phyloP scores from a whole-genome alignment of 257 asterid genomes.

The Thymus quinquecostatus region DNA sequence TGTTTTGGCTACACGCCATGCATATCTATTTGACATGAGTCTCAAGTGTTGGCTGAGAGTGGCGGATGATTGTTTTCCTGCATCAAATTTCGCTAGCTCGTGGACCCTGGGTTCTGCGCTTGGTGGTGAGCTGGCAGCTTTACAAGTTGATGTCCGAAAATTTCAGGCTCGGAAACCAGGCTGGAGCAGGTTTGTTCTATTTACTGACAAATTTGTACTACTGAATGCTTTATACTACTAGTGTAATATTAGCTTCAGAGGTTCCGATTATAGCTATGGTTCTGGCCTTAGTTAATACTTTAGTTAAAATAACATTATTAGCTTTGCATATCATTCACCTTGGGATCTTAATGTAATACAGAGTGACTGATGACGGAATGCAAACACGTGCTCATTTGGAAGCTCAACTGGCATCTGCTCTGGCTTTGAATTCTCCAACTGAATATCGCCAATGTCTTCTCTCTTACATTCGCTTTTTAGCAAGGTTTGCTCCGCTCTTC shows the following conservation, averaged over 20 bases:
- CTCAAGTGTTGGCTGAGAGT: constrained; percentile 97
- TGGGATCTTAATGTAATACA: constrained; percentile 45
- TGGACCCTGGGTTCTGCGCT: constrained; percentile 79
- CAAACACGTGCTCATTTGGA: constrained; percentile 98
- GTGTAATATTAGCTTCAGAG: no score
- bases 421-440: constrained; percentile 82
- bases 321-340: constrained; percentile 24
- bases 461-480: constrained; percentile 77
- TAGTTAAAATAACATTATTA: not conserved
- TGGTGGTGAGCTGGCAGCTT: constrained; percentile 88
- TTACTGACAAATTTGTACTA: no score
- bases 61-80: constrained; percentile 94
- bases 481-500: constrained; percentile 63
- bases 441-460: constrained; percentile 93
- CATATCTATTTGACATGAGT: constrained; percentile 76
- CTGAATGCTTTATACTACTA: not conserved
- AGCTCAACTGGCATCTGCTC: constrained; percentile 90
- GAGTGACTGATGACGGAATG: constrained; percentile 90
- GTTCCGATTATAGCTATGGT: not conserved
- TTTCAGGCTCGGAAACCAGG: constrained; percentile 91
- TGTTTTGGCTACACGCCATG: constrained; percentile 91
- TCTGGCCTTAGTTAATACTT: constrained; percentile 15
- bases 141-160: constrained; percentile 94
- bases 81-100: constrained; percentile 89
- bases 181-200: constrained; percentile 76